Evolutionary conservation across 345 rosid species (phyloP).

Genomic region (Gossypium longicalyx): DNA sequence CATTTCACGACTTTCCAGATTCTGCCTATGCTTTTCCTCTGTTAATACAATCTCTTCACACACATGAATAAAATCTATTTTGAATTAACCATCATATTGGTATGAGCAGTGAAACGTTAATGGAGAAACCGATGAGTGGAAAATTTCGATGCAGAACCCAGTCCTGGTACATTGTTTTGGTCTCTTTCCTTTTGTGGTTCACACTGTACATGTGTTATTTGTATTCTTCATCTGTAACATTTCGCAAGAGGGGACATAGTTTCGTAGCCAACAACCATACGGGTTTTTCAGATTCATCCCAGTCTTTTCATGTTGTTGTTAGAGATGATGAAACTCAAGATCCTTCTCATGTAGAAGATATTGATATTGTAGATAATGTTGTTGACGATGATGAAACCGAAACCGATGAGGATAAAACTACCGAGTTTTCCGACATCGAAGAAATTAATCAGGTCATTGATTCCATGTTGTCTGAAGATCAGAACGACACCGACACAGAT

Average conservation of each 20-base stretch:
- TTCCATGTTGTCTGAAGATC: not conserved
- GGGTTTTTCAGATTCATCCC: constrained; percentile 11
- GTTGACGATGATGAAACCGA: constrained; percentile 26
- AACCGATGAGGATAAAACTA: not conserved
- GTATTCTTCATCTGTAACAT: constrained; percentile 32
- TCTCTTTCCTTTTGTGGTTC: constrained; percentile 42
- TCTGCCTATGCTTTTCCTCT: not conserved
- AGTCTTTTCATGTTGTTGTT: constrained; percentile 18
- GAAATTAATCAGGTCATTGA: constrained; percentile 7
- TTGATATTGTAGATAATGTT: constrained; percentile 14
- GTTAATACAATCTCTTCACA: not conserved
- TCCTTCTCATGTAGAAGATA: constrained; percentile 15
- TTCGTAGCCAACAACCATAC: constrained; percentile 21
- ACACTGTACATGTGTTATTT: constrained; percentile 34
- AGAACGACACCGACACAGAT: constrained; percentile 10
- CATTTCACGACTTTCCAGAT: not conserved
- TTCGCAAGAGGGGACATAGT: constrained; percentile 24
- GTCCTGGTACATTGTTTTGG: constrained; percentile 47
- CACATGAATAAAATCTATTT: not conserved
- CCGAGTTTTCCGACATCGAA: constrained; percentile 15
- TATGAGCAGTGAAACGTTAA: constrained; percentile 29
- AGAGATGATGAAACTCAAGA: not conserved
- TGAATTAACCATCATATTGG: not conserved
- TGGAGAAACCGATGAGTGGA: constrained; percentile 34
- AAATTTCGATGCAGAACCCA: constrained; percentile 35